Base-by-base conservation (phyloP, 169 alveolate species). In the Cyclospora cayetanensis region DNA sequence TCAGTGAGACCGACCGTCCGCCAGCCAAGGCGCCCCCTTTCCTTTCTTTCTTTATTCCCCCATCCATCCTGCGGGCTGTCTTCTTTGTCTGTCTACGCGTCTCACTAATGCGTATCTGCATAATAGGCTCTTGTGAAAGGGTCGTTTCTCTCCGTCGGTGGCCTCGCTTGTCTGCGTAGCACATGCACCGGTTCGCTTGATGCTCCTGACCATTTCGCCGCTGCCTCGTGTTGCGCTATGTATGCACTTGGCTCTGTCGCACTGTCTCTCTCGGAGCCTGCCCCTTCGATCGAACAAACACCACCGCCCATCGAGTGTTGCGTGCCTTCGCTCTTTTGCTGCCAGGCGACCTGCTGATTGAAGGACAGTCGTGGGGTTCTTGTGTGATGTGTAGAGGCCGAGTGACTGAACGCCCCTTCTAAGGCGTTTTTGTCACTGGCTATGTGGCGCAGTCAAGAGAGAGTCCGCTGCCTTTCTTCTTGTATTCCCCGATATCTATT, bases 291-390 rank as follows among this genome's bases (percentile, higher is more conserved):
- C n/a, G n/a, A n/a, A n/a, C n/a, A n/a, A n/a, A n/a, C n/a, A n/a
- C n/a, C n/a, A n/a, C n/a, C n/a, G n/a, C n/a, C n/a, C n/a, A n/a
- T n/a, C n/a, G n/a, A n/a, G n/a, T n/a, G n/a, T n/a, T n/a, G n/a
- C n/a, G n/a, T n/a, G n/a, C n/a, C n/a, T n/a, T n/a, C n/a, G n/a
- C n/a, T n/a, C n/a, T n/a, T n/a, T n/a, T n/a, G n/a, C n/a, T n/a
- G n/a, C 37, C 80, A 68, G 80, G 80, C 4, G 80, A 68, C 52
- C 80, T 68, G 52, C 80, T 68, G 80, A 50, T 68, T 27, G 80
- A 68, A 34, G 80, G 80, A 43, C 80, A 68, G 80, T 68, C 80
- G 11, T 68, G 80, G 80, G 80, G 80, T 41, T 68, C 53, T 68
- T 68, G 80, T 50, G 80, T 34, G 80, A 68, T 68, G 80, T 68